Evolutionary conservation across 2,329 filamentous ascomycete genomes (phyloP).

Genomic region (Didymella pomorum): DNA sequence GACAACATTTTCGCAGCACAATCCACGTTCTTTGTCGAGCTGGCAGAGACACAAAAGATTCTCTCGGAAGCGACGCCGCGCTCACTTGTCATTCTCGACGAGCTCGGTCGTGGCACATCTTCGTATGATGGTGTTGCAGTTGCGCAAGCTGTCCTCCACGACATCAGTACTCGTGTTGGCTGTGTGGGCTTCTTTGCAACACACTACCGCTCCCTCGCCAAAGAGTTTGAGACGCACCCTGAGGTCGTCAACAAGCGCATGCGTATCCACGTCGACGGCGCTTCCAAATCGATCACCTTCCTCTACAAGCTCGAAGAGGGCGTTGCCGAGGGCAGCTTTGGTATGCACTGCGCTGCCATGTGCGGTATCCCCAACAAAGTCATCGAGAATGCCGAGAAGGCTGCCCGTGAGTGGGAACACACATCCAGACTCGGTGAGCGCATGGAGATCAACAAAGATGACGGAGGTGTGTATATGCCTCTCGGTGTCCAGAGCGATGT

Average conservation of each 20-base stretch:
- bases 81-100: constrained; percentile 94
- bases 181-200: constrained; percentile 97
- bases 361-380: constrained; percentile 87
- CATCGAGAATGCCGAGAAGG: constrained; percentile 85
- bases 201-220: constrained; percentile 92
- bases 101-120: constrained; percentile 91
- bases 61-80: constrained; percentile 91
- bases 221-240: constrained; percentile 88
- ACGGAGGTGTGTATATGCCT: constrained; percentile 80
- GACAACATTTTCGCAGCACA: constrained; percentile 99
- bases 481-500: constrained; percentile 89
- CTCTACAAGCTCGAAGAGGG: constrained; percentile 93
- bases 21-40: constrained; percentile 96
- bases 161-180: constrained; percentile 90
- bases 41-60: constrained; percentile 98
- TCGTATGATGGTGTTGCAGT: constrained; percentile 97
- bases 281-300: constrained; percentile 88
- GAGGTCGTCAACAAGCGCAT: constrained; percentile 88
- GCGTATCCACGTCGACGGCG: constrained; percentile 92
- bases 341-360: constrained; percentile 99
- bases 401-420: constrained; percentile 93
- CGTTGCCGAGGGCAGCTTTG: constrained; percentile 94
- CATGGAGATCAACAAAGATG: constrained; percentile 73
- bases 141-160: constrained; percentile 95
- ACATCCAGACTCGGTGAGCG: constrained; percentile 90